Percentiles rank a stretch among this genome's conserved stretches.
These are phyloP conservation scores for Aspergillus hortae DNA, from an alignment of 2,329 filamentous ascomycete species.

Conservation along the genomic window DNA sequence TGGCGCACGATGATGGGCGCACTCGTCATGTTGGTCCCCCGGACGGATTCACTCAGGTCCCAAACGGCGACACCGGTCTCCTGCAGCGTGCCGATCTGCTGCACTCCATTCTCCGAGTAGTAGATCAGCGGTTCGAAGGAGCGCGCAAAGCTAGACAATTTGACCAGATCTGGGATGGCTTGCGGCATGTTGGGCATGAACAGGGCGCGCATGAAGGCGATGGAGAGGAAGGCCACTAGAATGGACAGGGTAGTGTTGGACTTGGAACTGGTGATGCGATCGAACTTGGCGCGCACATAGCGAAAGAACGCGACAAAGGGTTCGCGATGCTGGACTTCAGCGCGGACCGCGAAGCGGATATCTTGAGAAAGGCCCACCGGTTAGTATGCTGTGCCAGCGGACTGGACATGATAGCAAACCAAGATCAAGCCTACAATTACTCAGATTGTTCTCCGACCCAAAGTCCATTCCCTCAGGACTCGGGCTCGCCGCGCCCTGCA, in stretches of 20 bases:
- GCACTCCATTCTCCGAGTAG: conserved; percentile 84
- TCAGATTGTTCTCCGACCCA: conserved; percentile 35
- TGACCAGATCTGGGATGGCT: conserved; percentile 79
- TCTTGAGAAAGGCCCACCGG: conserved; percentile 50
- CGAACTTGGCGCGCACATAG: conserved; percentile 59
- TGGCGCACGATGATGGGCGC: conserved; percentile 80
- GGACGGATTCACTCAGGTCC: conserved; percentile 88
- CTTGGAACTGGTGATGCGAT: conserved; percentile 65
- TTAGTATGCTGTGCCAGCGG: conserved; percentile 32
- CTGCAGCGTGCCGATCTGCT: conserved; percentile 82
- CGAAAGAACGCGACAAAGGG: conserved; percentile 72
- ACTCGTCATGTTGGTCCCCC: conserved; percentile 85
- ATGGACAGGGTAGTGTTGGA: conserved; percentile 62
- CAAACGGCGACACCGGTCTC: conserved; percentile 91
- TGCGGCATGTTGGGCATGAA: conserved; percentile 64
- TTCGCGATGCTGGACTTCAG: conserved; percentile 84
- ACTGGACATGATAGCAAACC: conserved; percentile 21
- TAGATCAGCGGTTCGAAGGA: conserved; percentile 93
- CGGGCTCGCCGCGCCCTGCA: conserved; percentile 15
- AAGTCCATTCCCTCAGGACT: conserved; percentile 36
- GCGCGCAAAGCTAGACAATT: conserved; percentile 82
- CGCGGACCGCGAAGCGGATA: conserved; percentile 81
- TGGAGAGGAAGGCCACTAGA: conserved; percentile 60
- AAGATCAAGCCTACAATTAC: conserved; percentile 49
- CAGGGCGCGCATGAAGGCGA: conserved; percentile 63